Conservation (phyloP, 2,329 filamentous ascomycete genomes). For the Thelonectria discophora region DNA sequence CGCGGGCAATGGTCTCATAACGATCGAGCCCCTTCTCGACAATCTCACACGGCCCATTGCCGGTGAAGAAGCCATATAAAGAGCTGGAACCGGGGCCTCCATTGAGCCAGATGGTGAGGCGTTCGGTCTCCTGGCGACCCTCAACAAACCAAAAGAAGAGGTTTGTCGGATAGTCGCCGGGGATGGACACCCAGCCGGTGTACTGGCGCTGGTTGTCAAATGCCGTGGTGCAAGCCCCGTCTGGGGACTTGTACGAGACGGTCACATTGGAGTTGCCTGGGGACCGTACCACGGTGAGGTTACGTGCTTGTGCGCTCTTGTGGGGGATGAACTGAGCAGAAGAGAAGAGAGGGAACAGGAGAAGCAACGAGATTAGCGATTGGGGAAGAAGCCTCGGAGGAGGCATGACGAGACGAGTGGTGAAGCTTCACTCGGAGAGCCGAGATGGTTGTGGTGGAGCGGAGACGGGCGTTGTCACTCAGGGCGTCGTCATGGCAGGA, state of each 20-base stretch:
- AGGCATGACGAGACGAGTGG: conserved; percentile 12
- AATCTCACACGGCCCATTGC: conserved; percentile 64
- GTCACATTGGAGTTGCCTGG: conserved; percentile 70
- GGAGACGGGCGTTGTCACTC: conserved; percentile 37
- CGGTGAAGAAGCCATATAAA: conserved; percentile 70
- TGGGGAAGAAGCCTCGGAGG: conserved; percentile 15
- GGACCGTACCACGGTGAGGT: conserved; percentile 66
- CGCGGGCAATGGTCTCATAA: conserved; percentile 64
- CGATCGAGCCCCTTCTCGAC: conserved; percentile 57
- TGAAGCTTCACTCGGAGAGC: conserved; percentile 17
- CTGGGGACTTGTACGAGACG: conserved; percentile 71
- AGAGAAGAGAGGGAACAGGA: conserved; percentile 32
- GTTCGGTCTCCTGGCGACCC: conserved; percentile 53
- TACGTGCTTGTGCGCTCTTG: conserved; percentile 43
- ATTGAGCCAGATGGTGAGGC: conserved; percentile 70
- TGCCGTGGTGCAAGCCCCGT: conserved; percentile 70
- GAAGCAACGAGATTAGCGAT: conserved; percentile 24
- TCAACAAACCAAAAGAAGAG: conserved; percentile 62
- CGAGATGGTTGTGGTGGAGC: conserved; percentile 22
- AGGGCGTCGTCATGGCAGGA: conserved; percentile 17
- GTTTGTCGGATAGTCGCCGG: conserved; percentile 62
- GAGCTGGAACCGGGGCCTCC: conserved; percentile 73
- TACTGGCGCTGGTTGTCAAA: conserved; percentile 74
- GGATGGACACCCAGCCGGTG: conserved; percentile 73
- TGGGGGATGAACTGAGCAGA: conserved; percentile 47